phyloP scores from a whole-genome alignment of 164 flowering plant species.

The Litsea cubeba region DNA sequence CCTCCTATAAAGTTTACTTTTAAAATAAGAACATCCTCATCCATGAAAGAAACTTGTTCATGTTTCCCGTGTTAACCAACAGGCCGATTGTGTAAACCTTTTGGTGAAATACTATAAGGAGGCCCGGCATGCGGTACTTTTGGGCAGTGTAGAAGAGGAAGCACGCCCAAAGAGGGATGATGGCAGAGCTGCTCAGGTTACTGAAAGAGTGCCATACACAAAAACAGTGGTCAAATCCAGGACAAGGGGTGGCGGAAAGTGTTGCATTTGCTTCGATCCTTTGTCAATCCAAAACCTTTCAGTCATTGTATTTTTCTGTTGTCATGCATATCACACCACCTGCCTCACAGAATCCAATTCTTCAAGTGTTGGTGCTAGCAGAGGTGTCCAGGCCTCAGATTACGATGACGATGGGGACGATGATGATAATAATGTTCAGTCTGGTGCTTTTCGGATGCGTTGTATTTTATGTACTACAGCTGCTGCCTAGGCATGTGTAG shows the following conservation, averaged over 20 bases:
- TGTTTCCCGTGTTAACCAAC: slow-evolving; percentile 14
- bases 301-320: slow-evolving; percentile 78
- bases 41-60: background rate
- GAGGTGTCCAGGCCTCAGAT: slow-evolving; percentile 17
- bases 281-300: slow-evolving; percentile 54
- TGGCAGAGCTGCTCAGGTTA: slow-evolving; percentile 23
- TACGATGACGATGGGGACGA: slow-evolving; percentile 36
- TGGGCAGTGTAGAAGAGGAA: slow-evolving; percentile 70
- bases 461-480: slow-evolving; percentile 97
- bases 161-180: slow-evolving; percentile 43
- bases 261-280: slow-evolving; percentile 97
- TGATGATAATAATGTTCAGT: slow-evolving; percentile 29
- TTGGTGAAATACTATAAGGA: slow-evolving; percentile 88
- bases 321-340: slow-evolving; percentile 80
- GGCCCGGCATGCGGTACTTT: slow-evolving; percentile 75
- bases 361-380: slow-evolving; percentile 19
- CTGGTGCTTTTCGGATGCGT: slow-evolving; percentile 48
- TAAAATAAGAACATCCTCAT: background rate
- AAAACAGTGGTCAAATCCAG: slow-evolving; percentile 61
- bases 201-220: slow-evolving; percentile 26
- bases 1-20: background rate
- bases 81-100: slow-evolving; percentile 88
- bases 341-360: slow-evolving; percentile 72
- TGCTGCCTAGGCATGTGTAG: slow-evolving; percentile 19
- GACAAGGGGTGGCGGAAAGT: slow-evolving; percentile 71